Evolutionary conservation across 371 early-diverging fungal species (phyloP), one percentile per base, ranked within the genome.

Genomic region (Mucor ambiguus): DNA sequence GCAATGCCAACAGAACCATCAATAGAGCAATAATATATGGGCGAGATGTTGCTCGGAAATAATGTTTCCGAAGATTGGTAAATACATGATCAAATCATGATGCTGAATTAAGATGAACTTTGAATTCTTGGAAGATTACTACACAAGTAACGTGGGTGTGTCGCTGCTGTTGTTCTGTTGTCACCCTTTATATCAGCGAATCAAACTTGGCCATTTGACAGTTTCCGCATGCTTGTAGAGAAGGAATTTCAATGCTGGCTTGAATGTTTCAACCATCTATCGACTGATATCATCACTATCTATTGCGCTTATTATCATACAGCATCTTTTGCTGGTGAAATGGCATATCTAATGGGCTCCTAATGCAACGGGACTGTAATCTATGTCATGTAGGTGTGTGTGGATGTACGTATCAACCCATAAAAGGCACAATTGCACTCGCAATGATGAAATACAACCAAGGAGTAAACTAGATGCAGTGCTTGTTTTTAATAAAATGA

Each of bases 181-280:
- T 46, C 46, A 46, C 46, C 46, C 9, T 20, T 3, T 35, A 10
- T 48, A 48, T n/a, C 48, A 48, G 48, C 24, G 48, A 24, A 24
- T 22, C 48, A 48, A 14, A 20, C 20, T 24, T 24, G 48, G 8
- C 16, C 52, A 52, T 52, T 52, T 52, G 28, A 28, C 26, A 28
- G 28, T 52, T 28, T 26, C 41, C 41, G 41, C 41, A 26, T 26
- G 52, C 26, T 26, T 24, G 12, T 11, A 22, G 26, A 24, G 4
- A 49, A 49, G 49, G 28, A 52, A 52, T 52, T 52, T 52, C 28
- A 52, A 52, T 52, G 52, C 28, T 52, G 46, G 22, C 46, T 22
- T 46, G 22, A 41, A 22, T 10, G 10, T 46, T 46, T 22, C 11
- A n/a, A 20, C 8, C 9, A 10, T 46, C 1, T 46, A 22, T 10